Percentiles rank a stretch among this genome's conserved stretches.
Evolutionary conservation across 2,329 filamentous ascomycete species (phyloP).

Genomic region (Podosphaera leucotricha): DNA sequence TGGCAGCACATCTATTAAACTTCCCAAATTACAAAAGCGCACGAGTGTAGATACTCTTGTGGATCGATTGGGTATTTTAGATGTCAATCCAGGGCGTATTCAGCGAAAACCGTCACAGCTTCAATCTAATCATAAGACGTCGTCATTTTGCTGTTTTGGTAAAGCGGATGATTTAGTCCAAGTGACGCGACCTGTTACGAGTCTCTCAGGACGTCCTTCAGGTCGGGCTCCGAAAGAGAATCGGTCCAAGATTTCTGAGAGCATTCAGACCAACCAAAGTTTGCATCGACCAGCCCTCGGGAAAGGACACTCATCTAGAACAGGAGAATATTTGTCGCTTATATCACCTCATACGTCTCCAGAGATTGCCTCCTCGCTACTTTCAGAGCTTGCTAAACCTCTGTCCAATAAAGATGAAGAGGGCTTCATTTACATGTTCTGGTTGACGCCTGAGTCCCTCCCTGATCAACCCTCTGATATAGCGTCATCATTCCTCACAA

Average conservation of each 20-base stretch:
- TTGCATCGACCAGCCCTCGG: constrained; percentile 8
- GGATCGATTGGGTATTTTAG: constrained; percentile 52
- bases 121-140: constrained; percentile 6
- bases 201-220: constrained; percentile 3
- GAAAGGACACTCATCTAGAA: constrained; percentile 14
- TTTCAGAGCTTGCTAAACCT: constrained; percentile 54
- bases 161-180: constrained; percentile 8
- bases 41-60: constrained; percentile 74
- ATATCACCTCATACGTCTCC: constrained; percentile 47
- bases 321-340: constrained; percentile 32
- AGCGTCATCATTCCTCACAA: constrained; percentile 31
- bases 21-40: constrained; percentile 33
- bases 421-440: constrained; percentile 98
- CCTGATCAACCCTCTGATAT: constrained; percentile 30
- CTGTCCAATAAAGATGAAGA: constrained; percentile 53
- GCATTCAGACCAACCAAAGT: constrained; percentile 2
- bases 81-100: constrained; percentile 23
- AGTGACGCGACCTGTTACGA: constrained; percentile 8
- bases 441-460: constrained; percentile 51
- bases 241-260: constrained; percentile 2
- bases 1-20: constrained; percentile 13
- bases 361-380: constrained; percentile 42
- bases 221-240: constrained; percentile 4
- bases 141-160: constrained; percentile 14
- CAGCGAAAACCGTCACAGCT: constrained; percentile 6